phyloP scores from a whole-genome alignment of 345 rosid genomes.

The Rubroshorea leprosula region DNA sequence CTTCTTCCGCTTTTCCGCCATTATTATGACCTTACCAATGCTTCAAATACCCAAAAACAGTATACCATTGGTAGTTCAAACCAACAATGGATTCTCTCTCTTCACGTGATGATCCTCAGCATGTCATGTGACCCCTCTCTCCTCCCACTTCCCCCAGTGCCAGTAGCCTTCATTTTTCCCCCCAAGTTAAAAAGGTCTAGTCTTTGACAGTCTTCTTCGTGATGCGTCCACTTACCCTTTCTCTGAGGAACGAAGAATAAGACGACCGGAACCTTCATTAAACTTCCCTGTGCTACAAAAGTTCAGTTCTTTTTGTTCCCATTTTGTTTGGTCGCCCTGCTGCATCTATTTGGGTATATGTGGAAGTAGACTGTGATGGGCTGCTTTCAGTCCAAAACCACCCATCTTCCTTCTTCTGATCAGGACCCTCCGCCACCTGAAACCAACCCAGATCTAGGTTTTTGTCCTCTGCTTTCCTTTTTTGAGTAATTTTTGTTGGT shows the following conservation, averaged over 20 bases:
- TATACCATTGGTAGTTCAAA: background rate
- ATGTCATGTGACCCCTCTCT: slow-evolving; percentile 26
- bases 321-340: background rate
- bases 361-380: slow-evolving; percentile 48
- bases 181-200: background rate
- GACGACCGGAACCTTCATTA: too few species aligned
- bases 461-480: slow-evolving; percentile 5
- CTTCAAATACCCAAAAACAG: background rate
- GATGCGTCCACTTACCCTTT: too few species aligned
- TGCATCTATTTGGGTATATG: background rate
- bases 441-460: slow-evolving; percentile 62
- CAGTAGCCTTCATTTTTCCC: too few species aligned
- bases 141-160: background rate
- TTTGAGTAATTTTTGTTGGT: background rate
- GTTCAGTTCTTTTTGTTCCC: background rate
- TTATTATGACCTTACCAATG: background rate
- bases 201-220: background rate
- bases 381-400: slow-evolving; percentile 85
- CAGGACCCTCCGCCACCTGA: slow-evolving; percentile 46
- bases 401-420: slow-evolving; percentile 64
- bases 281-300: background rate
- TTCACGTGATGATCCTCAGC: slow-evolving; percentile 31
- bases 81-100: background rate
- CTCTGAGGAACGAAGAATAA: too few species aligned
- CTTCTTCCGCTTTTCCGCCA: background rate